phyloP scores from a whole-genome alignment of 164 flowering plant genomes.

The Umbellularia californica region DNA sequence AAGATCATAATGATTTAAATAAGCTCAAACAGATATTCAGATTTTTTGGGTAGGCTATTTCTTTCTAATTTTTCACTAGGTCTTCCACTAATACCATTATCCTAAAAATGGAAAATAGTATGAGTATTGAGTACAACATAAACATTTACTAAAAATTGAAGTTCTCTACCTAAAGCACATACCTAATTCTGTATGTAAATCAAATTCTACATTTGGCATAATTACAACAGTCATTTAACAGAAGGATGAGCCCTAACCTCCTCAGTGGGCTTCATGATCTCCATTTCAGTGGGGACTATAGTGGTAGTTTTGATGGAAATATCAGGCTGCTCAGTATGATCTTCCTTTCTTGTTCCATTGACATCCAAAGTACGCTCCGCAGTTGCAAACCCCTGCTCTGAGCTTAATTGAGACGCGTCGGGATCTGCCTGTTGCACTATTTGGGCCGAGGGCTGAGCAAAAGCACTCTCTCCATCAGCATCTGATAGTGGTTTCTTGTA shows the following conservation, averaged over 20 bases:
- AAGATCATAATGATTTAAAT: too few species aligned
- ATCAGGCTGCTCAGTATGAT: conserved; percentile 13
- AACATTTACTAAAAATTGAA: too few species aligned
- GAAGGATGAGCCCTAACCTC: conserved; percentile 26
- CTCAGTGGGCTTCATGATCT: conserved; percentile 7
- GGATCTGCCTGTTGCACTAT: neutral
- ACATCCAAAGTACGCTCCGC: conserved; percentile 6
- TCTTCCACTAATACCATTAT: too few species aligned
- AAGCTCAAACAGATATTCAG: too few species aligned
- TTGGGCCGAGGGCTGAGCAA: neutral
- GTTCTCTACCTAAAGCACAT: too few species aligned
- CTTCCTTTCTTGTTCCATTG: neutral
- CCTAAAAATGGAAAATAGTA: too few species aligned
- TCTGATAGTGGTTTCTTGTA: neutral
- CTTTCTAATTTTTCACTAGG: too few species aligned
- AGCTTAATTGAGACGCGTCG: neutral
- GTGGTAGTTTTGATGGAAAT: neutral
- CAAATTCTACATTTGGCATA: too few species aligned
- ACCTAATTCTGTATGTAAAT: too few species aligned
- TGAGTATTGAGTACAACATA: too few species aligned
- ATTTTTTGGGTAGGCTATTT: too few species aligned
- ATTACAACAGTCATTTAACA: neutral
- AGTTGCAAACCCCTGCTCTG: conserved; percentile 5
- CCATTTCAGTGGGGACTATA: conserved; percentile 10
- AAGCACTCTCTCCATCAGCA: neutral